Conservation (phyloP, 2,329 filamentous ascomycete genomes). For the Decorospora gaudefroyi region DNA sequence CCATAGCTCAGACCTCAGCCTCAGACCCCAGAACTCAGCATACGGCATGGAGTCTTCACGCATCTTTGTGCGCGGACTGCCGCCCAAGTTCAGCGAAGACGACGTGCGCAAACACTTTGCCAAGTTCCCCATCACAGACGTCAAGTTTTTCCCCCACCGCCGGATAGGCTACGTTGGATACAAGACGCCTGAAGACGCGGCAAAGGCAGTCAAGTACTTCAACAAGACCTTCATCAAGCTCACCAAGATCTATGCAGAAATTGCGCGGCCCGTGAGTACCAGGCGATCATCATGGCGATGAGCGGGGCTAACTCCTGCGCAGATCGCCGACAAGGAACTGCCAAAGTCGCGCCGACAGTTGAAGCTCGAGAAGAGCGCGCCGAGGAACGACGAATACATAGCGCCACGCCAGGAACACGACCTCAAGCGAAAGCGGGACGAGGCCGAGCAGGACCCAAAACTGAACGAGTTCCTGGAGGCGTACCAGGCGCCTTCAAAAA, state of each 20-base stretch:
- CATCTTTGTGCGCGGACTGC: slow-evolving; percentile 73
- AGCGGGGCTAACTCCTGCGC: slow-evolving; percentile 32
- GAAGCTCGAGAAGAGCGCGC: slow-evolving; percentile 33
- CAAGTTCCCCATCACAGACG: slow-evolving; percentile 79
- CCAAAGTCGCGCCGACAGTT: slow-evolving; percentile 43
- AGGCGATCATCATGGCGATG: not conserved
- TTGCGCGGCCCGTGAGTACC: slow-evolving; percentile 74
- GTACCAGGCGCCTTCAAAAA: slow-evolving; percentile 71
- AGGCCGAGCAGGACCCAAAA: slow-evolving; percentile 69
- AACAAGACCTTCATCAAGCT: slow-evolving; percentile 94
- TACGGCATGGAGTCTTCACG: slow-evolving; percentile 71
- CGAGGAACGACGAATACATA: slow-evolving; percentile 33
- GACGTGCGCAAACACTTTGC: slow-evolving; percentile 91
- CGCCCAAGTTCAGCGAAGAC: slow-evolving; percentile 80
- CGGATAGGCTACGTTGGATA: slow-evolving; percentile 96
- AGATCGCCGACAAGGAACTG: slow-evolving; percentile 44
- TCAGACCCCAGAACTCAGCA: not conserved
- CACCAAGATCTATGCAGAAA: slow-evolving; percentile 89
- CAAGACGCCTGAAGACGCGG: slow-evolving; percentile 78
- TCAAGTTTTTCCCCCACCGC: slow-evolving; percentile 85
- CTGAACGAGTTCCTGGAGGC: slow-evolving; percentile 83
- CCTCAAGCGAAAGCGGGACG: slow-evolving; percentile 71
- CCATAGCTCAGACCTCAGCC: slow-evolving; percentile 15
- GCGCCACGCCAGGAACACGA: slow-evolving; percentile 35
- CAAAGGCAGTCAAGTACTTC: slow-evolving; percentile 88